Conservation (phyloP, 202 grass and related monocot species). For the Musa balbisiana region DNA sequence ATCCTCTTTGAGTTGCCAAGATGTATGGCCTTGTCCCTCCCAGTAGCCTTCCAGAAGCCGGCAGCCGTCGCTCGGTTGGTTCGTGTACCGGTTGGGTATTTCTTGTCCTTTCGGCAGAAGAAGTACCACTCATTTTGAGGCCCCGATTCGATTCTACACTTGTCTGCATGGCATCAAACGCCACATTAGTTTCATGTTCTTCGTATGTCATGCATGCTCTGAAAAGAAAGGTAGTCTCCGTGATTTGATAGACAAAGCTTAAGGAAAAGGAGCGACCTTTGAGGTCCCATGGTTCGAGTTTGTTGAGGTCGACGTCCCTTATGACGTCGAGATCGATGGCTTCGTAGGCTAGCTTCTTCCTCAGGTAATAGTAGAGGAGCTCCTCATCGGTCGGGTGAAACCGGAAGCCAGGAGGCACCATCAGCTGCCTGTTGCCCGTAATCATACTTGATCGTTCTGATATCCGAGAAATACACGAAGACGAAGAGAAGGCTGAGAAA, state of each 20-base stretch:
- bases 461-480: constrained; percentile 26
- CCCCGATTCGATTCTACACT: constrained; percentile 68
- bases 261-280: constrained; percentile 36
- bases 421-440: constrained; percentile 35
- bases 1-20: constrained; percentile 45
- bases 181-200: neutral
- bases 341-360: constrained; percentile 88
- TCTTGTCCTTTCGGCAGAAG: constrained; percentile 56
- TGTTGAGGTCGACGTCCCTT: constrained; percentile 81
- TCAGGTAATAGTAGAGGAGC: constrained; percentile 86
- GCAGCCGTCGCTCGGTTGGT: constrained; percentile 76
- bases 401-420: constrained; percentile 69
- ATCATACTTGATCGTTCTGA: constrained; percentile 37
- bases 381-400: constrained; percentile 86
- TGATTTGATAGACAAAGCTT: neutral
- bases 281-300: constrained; percentile 95
- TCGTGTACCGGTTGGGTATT: constrained; percentile 58
- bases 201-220: too few species aligned
- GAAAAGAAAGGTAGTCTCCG: too few species aligned
- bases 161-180: constrained; percentile 47
- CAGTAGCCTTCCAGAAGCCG: constrained; percentile 87
- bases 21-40: constrained; percentile 70
- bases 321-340: constrained; percentile 97
- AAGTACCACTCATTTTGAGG: constrained; percentile 69
- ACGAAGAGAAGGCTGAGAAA: constrained; percentile 1